These are phyloP conservation scores for Volutella citrinella DNA, from an alignment of 2,329 filamentous ascomycete genomes.

Conservation along the genomic window DNA sequence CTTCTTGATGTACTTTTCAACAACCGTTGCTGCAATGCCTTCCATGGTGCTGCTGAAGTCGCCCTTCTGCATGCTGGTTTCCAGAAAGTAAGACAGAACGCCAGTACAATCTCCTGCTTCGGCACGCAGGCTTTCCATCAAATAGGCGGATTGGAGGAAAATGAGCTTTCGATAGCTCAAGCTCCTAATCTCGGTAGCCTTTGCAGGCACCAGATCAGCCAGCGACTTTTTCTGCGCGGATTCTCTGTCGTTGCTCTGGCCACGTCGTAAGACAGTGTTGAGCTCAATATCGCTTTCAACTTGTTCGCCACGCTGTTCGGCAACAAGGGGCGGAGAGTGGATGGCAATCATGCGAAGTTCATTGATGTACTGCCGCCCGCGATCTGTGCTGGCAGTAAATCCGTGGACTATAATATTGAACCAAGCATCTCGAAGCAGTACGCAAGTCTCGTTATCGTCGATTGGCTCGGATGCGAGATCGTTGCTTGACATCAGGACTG, in stretches of 20 bases:
- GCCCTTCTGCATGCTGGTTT: constrained; percentile 71
- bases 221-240: constrained; percentile 78
- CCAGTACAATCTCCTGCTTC: constrained; percentile 87
- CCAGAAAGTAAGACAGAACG: constrained; percentile 88
- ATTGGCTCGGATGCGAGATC: constrained; percentile 49
- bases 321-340: constrained; percentile 81
- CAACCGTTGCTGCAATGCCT: constrained; percentile 61
- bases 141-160: constrained; percentile 84
- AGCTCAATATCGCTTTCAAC: constrained; percentile 95
- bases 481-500: constrained; percentile 72
- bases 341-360: constrained; percentile 83
- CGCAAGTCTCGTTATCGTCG: constrained; percentile 66
- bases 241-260: constrained; percentile 76
- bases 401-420: constrained; percentile 97
- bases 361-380: constrained; percentile 68
- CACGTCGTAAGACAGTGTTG: constrained; percentile 86
- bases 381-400: constrained; percentile 71
- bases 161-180: constrained; percentile 88
- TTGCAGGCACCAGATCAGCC: constrained; percentile 68
- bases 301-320: constrained; percentile 84
- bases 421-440: constrained; percentile 86
- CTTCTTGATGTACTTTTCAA: constrained; percentile 76
- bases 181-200: constrained; percentile 73
- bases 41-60: constrained; percentile 66
- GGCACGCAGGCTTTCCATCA: constrained; percentile 86